Evolutionary conservation across 2,329 filamentous ascomycete species (phyloP).

Genomic region (Penicillium nordicum): DNA sequence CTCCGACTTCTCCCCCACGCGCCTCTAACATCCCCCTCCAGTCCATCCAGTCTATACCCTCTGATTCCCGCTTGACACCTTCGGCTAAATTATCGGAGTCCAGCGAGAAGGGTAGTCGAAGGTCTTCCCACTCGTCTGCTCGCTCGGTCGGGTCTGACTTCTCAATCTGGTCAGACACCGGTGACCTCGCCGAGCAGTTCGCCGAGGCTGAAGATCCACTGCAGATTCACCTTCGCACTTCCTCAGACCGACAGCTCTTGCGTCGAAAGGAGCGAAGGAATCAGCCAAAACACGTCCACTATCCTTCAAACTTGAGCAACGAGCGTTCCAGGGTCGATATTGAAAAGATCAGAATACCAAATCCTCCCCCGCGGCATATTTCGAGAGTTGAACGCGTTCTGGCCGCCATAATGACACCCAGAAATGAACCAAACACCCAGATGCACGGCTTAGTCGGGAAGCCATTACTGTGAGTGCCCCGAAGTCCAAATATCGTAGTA

Average conservation of each 20-base stretch:
- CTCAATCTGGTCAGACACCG: conserved; percentile 88
- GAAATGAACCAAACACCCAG: conserved; percentile 63
- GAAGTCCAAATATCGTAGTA: conserved; percentile 1
- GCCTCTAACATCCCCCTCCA: conserved; percentile 81
- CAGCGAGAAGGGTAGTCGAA: conserved; percentile 50
- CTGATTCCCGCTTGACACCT: conserved; percentile 29
- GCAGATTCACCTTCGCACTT: conserved; percentile 61
- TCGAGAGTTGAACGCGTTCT: conserved; percentile 67
- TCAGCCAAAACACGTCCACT: conserved; percentile 66
- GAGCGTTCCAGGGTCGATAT: conserved; percentile 35
- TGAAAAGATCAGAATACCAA: conserved; percentile 68
- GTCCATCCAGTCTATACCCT: conserved; percentile 68
- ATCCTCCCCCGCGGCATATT: conserved; percentile 61
- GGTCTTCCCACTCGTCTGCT: conserved; percentile 50
- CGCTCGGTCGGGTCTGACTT: conserved; percentile 63
- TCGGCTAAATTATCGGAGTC: conserved; percentile 37
- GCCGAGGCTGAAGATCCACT: conserved; percentile 79
- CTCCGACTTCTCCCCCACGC: conserved; percentile 62
- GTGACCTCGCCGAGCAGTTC: conserved; percentile 89
- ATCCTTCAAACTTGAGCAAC: conserved; percentile 52
- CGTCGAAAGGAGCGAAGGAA: conserved; percentile 35
- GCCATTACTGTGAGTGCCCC: conserved; percentile 72
- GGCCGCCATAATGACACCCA: conserved; percentile 79
- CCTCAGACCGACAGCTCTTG: conserved; percentile 57
- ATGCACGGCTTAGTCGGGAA: conserved; percentile 94